Percentiles rank a stretch among this genome's conserved stretches.
These are phyloP conservation scores for Pichia inconspicua DNA, from an alignment of 1,139 yeast species.

Conservation along the genomic window DNA sequence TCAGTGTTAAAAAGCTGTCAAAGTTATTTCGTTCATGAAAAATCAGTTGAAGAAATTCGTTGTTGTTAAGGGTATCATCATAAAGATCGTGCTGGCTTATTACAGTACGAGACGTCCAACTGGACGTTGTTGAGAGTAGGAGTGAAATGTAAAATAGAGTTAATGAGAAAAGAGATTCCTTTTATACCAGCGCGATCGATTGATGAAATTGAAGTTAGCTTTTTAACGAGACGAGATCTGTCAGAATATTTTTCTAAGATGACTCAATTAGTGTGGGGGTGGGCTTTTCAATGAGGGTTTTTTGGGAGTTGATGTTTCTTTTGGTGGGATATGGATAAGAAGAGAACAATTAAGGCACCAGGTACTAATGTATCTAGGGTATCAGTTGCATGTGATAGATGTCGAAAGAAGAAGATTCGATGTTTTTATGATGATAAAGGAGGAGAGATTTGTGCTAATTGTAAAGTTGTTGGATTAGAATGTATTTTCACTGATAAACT, in stretches of 20 bases:
- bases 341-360: conserved; percentile 55
- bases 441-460: conserved; percentile 43
- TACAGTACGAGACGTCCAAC: neutral
- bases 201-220: no score
- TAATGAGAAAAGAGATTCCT: no score
- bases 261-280: neutral
- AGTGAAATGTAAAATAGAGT: no score
- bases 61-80: conserved; percentile 25
- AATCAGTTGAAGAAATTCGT: conserved; percentile 65
- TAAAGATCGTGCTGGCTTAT: neutral
- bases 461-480: conserved; percentile 52
- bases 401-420: conserved; percentile 71
- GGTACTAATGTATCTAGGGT: conserved; percentile 51
- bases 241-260: no score
- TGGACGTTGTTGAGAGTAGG: neutral
- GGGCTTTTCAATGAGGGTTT: no score
- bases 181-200: no score
- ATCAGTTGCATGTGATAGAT: conserved; percentile 84
- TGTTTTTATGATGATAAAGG: conserved; percentile 49
- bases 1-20: conserved; percentile 69
- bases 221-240: no score
- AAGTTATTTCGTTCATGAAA: conserved; percentile 44
- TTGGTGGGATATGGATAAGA: conserved; percentile 9
- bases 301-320: neutral
- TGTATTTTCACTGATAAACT: conserved; percentile 68